Base-by-base conservation (phyloP, 2,329 filamentous ascomycete genomes). In the Penicillium hordei region DNA sequence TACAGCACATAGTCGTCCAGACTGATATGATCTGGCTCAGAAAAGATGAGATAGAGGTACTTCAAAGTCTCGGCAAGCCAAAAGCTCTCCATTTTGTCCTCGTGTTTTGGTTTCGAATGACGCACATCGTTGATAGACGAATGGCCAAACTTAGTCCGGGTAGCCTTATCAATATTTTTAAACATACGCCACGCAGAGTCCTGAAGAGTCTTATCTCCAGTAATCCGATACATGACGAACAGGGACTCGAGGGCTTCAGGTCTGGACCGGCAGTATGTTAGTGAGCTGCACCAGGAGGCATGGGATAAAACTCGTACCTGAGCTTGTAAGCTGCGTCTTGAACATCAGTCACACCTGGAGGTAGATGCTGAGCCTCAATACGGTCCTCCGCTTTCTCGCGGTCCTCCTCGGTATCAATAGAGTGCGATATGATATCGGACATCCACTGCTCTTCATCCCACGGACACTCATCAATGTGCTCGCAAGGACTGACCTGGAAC, bases 161-260 rank as follows among this genome's bases (percentile, higher is more conserved):
- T 76, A 49, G 73, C 71, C 33, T 73, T 76, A 27, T 79, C 76
- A 34, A 82, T 77, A 38, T 71, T 76, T 46, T 76, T 68, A 61
- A 81, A 82, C 79, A 82, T 82, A 33, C 75, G 73, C 79, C 79
- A 82, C 4, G 78, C 79, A 1, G 73, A 72, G 38, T 81, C 78
- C 42, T 76, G 74, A 52, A 77, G 72, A 15, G 68, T 72, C 52
- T 75, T 75, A 59, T 85, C 79, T 13, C 84, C 84, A 0, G 83
- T 86, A 44, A 84, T 81, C 21, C 84, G 79, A 63, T 86, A 85
- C 69, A 86, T 73, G 62, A 86, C 76, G 68, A 86, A 86, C 3
- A 86, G 79, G n/a, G 80, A 83, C 67, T 86, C 84, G 44, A 86
- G 84, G 2, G 83, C 83, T 68, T 86, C 84, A 0, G 84, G 78